Conservation (phyloP, 1,139 yeast species). For the Spathaspora jeffriesii region DNA sequence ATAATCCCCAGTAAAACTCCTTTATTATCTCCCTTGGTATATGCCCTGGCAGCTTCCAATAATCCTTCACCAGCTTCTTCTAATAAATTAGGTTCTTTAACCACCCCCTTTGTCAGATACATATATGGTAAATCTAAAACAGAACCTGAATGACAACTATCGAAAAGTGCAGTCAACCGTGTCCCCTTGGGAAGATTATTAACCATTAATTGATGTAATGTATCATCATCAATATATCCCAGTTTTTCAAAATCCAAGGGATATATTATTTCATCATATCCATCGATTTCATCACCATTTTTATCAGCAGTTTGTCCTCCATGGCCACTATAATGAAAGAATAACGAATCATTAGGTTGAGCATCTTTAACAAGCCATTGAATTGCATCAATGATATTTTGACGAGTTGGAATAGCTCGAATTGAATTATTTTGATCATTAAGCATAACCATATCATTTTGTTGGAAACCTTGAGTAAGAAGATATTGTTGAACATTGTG, state of each 20-base stretch:
- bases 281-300: slow-evolving; percentile 92
- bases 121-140: slow-evolving; percentile 87
- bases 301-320: slow-evolving; percentile 83
- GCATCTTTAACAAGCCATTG: slow-evolving; percentile 88
- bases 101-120: slow-evolving; percentile 87
- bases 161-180: slow-evolving; percentile 84
- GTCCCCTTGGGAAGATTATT: slow-evolving; percentile 79
- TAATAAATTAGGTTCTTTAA: slow-evolving; percentile 86
- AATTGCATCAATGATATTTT: slow-evolving; percentile 84
- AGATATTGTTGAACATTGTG: slow-evolving; percentile 61
- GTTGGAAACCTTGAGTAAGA: slow-evolving; percentile 63
- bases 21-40: slow-evolving; percentile 68
- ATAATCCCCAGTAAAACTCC: slow-evolving; percentile 47
- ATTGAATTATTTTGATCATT: slow-evolving; percentile 73
- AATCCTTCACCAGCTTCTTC: slow-evolving; percentile 86
- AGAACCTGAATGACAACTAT: slow-evolving; percentile 94
- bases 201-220: slow-evolving; percentile 82
- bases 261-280: slow-evolving; percentile 86
- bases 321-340: slow-evolving; percentile 93
- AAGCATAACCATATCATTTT: slow-evolving; percentile 81
- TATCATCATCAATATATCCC: slow-evolving; percentile 83
- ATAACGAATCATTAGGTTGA: slow-evolving; percentile 78
- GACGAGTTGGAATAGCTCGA: slow-evolving; percentile 72
- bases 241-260: slow-evolving; percentile 81
- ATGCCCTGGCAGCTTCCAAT: slow-evolving; percentile 67